Conservation (phyloP, 257 asterid species). For the Primulina tabacum region DNA sequence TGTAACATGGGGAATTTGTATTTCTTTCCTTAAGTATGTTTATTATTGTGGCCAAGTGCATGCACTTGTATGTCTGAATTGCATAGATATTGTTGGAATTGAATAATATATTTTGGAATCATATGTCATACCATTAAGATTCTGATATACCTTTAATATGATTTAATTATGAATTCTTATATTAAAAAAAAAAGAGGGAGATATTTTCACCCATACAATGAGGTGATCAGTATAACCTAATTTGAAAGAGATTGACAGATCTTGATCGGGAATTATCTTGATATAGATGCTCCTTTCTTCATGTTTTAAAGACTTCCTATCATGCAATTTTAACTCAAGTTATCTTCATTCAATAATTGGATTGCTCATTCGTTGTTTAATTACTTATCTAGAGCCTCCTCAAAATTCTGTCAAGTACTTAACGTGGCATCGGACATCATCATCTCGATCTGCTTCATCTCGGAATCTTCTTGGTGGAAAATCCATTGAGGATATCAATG, state of each 20-base stretch:
- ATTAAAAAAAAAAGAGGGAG: too few relatives aligned
- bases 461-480: conserved; percentile 63
- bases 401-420: conserved; percentile 77
- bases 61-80: background rate
- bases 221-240: background rate
- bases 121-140: background rate
- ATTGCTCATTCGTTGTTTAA: conserved; percentile 15
- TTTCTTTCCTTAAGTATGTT: background rate
- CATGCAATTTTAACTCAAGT: background rate
- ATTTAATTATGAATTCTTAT: background rate
- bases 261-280: background rate
- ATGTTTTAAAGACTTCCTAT: too few relatives aligned
- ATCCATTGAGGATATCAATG: conserved; percentile 53
- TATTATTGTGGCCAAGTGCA: background rate
- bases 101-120: background rate
- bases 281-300: too few relatives aligned
- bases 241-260: background rate
- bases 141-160: background rate
- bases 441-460: conserved; percentile 86
- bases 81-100: background rate
- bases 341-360: conserved; percentile 7
- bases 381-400: conserved; percentile 55
- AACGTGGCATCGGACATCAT: conserved; percentile 90
- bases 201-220: background rate
- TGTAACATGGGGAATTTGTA: too few relatives aligned